A percentile compares a stretch with the other conserved stretches of the same genome.
phyloP scores from a whole-genome alignment of 805 yeast species.

The Kodamaea restingae region DNA sequence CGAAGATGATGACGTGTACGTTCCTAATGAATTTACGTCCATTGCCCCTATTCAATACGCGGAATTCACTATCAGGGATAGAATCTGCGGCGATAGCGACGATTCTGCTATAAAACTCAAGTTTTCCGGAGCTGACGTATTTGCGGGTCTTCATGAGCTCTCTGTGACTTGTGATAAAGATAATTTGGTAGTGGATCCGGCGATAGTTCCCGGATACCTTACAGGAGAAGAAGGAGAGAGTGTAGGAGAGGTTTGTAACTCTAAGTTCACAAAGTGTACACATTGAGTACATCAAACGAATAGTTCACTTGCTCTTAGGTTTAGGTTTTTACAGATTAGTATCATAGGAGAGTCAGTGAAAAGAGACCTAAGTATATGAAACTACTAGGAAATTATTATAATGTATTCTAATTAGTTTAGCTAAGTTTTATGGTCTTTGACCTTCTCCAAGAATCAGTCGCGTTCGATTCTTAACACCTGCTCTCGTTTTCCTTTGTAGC shows the following conservation, averaged over 20 bases:
- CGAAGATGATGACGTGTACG: slow-evolving; percentile 18
- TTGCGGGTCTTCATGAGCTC: slow-evolving; percentile 73
- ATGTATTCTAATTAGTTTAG: no score
- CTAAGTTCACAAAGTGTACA: slow-evolving; percentile 1
- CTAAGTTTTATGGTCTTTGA: no score
- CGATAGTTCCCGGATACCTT: slow-evolving; percentile 67
- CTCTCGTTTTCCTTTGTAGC: no score
- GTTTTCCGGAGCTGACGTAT: slow-evolving; percentile 65
- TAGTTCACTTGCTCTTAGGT: no score
- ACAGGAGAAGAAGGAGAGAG: slow-evolving; percentile 67
- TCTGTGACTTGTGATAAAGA: slow-evolving; percentile 31
- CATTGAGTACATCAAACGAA: no score
- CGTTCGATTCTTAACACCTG: no score
- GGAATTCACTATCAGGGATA: slow-evolving; percentile 41
- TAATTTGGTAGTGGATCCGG: slow-evolving; percentile 47
- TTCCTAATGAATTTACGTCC: slow-evolving; percentile 42
- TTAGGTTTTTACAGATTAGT: no score
- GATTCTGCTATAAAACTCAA: slow-evolving; percentile 27
- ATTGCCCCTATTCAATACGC: slow-evolving; percentile 56
- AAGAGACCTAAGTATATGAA: no score
- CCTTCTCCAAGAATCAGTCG: no score
- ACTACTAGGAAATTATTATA: no score
- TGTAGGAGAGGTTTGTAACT: slow-evolving; percentile 36
- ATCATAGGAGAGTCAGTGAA: no score
- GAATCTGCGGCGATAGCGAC: slow-evolving; percentile 12